Evolutionary conservation across 257 asterid species (phyloP).

Genomic region (Capsicum baccatum): DNA sequence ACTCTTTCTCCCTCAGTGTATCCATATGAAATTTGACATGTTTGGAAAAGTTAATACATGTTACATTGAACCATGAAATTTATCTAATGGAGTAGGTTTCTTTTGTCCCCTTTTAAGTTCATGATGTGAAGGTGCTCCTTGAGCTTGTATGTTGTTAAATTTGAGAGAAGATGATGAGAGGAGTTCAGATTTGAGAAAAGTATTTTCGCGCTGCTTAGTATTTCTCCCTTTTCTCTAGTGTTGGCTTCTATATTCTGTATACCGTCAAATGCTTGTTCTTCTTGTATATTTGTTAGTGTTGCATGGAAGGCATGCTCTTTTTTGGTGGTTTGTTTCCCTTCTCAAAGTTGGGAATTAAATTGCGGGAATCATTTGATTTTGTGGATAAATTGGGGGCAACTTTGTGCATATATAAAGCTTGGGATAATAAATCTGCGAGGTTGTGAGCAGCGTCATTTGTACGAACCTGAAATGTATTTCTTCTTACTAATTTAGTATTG

Average conservation of each 20-base stretch:
- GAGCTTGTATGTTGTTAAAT: conserved; percentile 12
- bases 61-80: background rate
- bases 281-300: conserved; percentile 2
- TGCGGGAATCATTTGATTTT: background rate
- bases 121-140: background rate
- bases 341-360: conserved; percentile 2
- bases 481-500: background rate
- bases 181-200: conserved; percentile 14
- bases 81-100: background rate
- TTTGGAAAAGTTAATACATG: background rate
- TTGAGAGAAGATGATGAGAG: conserved; percentile 21
- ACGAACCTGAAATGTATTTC: background rate
- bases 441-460: conserved; percentile 15
- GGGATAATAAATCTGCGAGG: background rate
- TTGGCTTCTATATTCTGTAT: background rate
- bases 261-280: background rate
- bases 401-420: conserved; percentile 9
- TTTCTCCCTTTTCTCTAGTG: background rate
- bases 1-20: too few species aligned
- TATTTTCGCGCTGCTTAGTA: background rate
- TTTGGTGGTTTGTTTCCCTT: background rate
- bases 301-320: background rate
- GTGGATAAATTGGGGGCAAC: conserved; percentile 5
- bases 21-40: background rate
- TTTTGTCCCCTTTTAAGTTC: background rate